Percentiles rank a stretch among this genome's conserved stretches.
Evolutionary conservation across 2,329 filamentous ascomycete genomes (phyloP).

Genomic region (Biscogniauxia sp.): DNA sequence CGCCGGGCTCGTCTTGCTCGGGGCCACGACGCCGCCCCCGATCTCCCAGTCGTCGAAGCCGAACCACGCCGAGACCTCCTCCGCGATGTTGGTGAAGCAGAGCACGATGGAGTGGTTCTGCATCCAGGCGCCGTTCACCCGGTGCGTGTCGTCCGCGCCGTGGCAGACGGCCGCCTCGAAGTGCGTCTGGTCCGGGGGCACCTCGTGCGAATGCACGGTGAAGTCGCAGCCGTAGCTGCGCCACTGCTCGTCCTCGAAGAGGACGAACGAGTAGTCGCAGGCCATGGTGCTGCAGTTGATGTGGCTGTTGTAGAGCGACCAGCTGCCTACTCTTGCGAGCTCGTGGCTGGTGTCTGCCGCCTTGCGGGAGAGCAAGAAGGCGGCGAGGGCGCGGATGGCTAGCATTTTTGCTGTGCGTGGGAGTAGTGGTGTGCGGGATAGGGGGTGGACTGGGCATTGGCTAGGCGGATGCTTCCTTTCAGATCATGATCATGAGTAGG

Average conservation of each 20-base stretch:
- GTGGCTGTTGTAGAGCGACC: neutral
- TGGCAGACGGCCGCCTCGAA: conserved; percentile 1
- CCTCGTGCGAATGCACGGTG: neutral
- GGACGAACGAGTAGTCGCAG: conserved; percentile 2
- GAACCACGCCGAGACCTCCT: conserved; percentile 2
- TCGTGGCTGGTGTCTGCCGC: neutral
- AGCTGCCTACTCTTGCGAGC: neutral
- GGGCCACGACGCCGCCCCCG: neutral
- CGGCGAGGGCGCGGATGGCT: neutral
- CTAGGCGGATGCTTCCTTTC: no score
- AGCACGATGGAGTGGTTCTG: conserved; percentile 1
- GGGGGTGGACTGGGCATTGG: no score
- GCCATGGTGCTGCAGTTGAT: neutral
- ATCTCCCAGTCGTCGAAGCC: conserved; percentile 8
- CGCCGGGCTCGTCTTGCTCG: neutral
- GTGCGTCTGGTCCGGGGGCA: neutral
- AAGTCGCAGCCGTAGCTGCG: neutral
- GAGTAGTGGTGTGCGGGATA: neutral
- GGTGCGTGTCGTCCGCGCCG: conserved; percentile 1
- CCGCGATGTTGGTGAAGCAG: conserved; percentile 3
- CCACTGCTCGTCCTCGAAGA: neutral
- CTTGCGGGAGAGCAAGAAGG: neutral
- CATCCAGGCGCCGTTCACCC: conserved; percentile 7
- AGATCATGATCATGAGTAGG: no score
- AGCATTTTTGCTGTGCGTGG: neutral